Evolutionary conservation across 2,329 filamentous ascomycete genomes (phyloP), one percentile per base, ranked within the genome.

Genomic region (Thelonectria discophora): DNA sequence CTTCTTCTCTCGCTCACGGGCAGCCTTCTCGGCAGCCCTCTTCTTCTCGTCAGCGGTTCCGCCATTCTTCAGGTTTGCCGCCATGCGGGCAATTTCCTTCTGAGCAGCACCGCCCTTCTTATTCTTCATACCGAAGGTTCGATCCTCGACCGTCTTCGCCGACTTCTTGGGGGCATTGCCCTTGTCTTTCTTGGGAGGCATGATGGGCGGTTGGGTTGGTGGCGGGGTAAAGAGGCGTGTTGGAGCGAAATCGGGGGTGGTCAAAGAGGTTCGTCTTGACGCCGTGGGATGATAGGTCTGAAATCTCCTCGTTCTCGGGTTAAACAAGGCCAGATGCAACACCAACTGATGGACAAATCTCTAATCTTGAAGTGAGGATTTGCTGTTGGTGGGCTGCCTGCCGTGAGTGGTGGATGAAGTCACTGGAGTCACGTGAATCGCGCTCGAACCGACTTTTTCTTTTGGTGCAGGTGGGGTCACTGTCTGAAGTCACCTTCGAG

Each of bases 71-170:
- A 89, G 86, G 72, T 93, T 90, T 48, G 89, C 86, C 69, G 89
- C 82, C 77, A 99, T 87, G 73, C 93, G 91, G 61, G 91, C 90
- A 75, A 99, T 98, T 70, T 94, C 88, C 79, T 89, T 97, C 81
- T 98, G 92, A 57, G 93, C 94, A 54, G 88, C 89, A 59, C 88
- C 90, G 70, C 95, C 95, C 85, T 97, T 99, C 84, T 99, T 99
- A 77, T 99, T 99, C 82, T 99, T 99, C 95, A 99, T 98, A 72
- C 95, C 95, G 84, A 99, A 99, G 50, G 95, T 97, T 82, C 94
- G 95, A 84, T 99, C 95, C 65, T 95, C 93, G 66, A 93, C 91
- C 46, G 83, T 73, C 81, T 93, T 93, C 70, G 81, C 75, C 58
- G 81, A 77, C 80, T 86, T 86, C 80, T 88, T 88, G 76, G 80